These are phyloP conservation scores for Diaporthe capsici DNA, from an alignment of 2,329 filamentous ascomycete species.

Conservation along the genomic window DNA sequence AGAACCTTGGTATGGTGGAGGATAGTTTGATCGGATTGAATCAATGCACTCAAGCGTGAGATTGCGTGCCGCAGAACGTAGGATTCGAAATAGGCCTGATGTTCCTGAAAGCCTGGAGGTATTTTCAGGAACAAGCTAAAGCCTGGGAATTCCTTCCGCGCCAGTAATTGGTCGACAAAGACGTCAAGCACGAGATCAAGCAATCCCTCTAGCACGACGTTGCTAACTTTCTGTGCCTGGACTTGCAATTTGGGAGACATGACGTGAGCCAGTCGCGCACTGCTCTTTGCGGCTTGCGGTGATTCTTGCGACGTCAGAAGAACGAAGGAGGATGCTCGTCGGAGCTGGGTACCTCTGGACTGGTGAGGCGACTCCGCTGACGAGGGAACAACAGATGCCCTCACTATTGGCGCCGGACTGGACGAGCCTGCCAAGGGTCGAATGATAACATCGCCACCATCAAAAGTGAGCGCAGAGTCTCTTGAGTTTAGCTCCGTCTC, in stretches of 20 bases:
- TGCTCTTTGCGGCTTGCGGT: conserved; percentile 66
- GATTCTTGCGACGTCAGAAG: conserved; percentile 81
- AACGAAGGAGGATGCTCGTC: conserved; percentile 91
- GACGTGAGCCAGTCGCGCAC: conserved; percentile 74
- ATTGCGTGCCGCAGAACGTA: conserved; percentile 85
- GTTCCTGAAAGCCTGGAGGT: conserved; percentile 92
- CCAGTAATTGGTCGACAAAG: conserved; percentile 88
- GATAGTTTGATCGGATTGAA: conserved; percentile 79
- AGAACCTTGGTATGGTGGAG: conserved; percentile 86
- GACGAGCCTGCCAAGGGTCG: conserved; percentile 77
- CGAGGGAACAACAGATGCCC: conserved; percentile 74
- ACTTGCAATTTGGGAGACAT: conserved; percentile 71
- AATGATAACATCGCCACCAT: conserved; percentile 87
- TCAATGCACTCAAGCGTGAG: conserved; percentile 75
- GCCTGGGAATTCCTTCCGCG: conserved; percentile 90
- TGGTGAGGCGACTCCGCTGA: conserved; percentile 59
- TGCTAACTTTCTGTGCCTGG: conserved; percentile 68
- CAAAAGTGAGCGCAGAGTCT: conserved; percentile 85
- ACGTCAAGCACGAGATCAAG: conserved; percentile 83
- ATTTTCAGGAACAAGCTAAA: conserved; percentile 89
- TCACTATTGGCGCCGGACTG: conserved; percentile 77
- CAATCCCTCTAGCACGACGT: conserved; percentile 81
- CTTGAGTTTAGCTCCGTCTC: conserved; percentile 90
- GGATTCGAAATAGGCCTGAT: conserved; percentile 95
- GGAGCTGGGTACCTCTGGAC: conserved; percentile 73